These are phyloP conservation scores for Oxytropis ochrocephala DNA, from an alignment of 306 rosid species.

Conservation along the genomic window DNA sequence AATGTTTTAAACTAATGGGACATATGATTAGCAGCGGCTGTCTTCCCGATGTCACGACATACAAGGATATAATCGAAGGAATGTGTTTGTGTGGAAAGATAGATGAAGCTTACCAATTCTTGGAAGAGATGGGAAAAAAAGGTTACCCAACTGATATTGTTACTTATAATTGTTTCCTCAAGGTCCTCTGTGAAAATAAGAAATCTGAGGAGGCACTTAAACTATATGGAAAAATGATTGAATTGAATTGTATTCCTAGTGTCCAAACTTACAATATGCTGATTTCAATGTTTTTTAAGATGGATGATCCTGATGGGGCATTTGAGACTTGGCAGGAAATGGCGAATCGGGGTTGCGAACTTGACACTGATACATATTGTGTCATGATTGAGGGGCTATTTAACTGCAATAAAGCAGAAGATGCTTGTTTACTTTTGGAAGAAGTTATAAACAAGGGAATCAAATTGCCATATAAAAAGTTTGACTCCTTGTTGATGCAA, in stretches of 20 bases:
- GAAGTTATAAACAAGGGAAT: conserved; percentile 61
- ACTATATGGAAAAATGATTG: conserved; percentile 58
- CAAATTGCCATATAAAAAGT: conserved; percentile 66
- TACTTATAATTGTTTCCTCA: conserved; percentile 84
- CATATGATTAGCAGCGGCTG: conserved; percentile 78
- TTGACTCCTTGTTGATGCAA: conserved; percentile 59
- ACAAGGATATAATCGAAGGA: conserved; percentile 76
- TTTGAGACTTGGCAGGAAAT: conserved; percentile 79
- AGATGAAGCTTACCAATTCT: conserved; percentile 68
- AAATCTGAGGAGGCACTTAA: conserved; percentile 66
- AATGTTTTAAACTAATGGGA: conserved; percentile 53
- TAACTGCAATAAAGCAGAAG: conserved; percentile 47
- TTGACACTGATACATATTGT: conserved; percentile 57
- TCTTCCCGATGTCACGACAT: conserved; percentile 91
- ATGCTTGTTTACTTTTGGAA: conserved; percentile 70
- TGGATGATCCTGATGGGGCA: conserved; percentile 72
- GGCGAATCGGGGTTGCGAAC: conserved; percentile 50
- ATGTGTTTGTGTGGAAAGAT: conserved; percentile 76
- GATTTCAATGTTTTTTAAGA: conserved; percentile 68
- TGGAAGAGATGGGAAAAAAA: conserved; percentile 92
- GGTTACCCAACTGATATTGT: conserved; percentile 89
- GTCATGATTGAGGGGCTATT: conserved; percentile 88
- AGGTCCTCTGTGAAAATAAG: conserved; percentile 75
- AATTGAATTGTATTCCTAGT: conserved; percentile 63
- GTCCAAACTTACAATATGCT: conserved; percentile 86